These are phyloP conservation scores for Ogataea trehalophila DNA, from an alignment of 805 yeast genomes.

Conservation along the genomic window DNA sequence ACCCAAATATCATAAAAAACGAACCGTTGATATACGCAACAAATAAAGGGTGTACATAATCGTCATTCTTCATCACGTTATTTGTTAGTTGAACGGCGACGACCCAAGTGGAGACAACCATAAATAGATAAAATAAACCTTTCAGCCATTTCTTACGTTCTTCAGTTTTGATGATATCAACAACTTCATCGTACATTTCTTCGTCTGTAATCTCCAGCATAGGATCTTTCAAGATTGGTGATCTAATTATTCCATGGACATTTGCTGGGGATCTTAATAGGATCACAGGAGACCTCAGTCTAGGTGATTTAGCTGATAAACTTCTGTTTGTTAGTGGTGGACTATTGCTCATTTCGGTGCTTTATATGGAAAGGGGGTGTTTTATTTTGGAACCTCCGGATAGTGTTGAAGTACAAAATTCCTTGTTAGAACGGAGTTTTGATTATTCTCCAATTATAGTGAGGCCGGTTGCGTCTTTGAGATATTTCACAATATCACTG, in stretches of 20 bases:
- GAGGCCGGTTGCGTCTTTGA: too few relatives aligned
- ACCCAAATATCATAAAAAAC: constrained; percentile 40
- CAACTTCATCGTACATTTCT: constrained; percentile 26
- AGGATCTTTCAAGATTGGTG: constrained; percentile 14
- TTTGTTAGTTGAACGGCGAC: constrained; percentile 45
- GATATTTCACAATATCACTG: too few relatives aligned
- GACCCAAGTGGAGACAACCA: constrained; percentile 45
- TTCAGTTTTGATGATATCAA: constrained; percentile 29
- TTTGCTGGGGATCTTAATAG: constrained; percentile 15
- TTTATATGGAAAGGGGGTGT: not conserved
- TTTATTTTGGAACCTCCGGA: too few relatives aligned
- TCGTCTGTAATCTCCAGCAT: constrained; percentile 13
- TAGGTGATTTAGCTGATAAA: not conserved
- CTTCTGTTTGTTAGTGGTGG: not conserved
- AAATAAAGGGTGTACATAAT: constrained; percentile 44
- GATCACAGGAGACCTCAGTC: not conserved
- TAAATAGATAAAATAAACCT: constrained; percentile 38
- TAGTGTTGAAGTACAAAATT: too few relatives aligned
- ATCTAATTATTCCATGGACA: constrained; percentile 9
- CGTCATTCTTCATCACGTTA: constrained; percentile 42
- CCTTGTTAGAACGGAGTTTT: too few relatives aligned
- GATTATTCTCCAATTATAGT: too few relatives aligned
- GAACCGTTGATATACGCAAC: constrained; percentile 45
- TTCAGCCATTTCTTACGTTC: constrained; percentile 40
- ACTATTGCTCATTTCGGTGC: not conserved